phyloP scores from a whole-genome alignment of 108 stramenopile genomes.

The Nitzschia sp. region DNA sequence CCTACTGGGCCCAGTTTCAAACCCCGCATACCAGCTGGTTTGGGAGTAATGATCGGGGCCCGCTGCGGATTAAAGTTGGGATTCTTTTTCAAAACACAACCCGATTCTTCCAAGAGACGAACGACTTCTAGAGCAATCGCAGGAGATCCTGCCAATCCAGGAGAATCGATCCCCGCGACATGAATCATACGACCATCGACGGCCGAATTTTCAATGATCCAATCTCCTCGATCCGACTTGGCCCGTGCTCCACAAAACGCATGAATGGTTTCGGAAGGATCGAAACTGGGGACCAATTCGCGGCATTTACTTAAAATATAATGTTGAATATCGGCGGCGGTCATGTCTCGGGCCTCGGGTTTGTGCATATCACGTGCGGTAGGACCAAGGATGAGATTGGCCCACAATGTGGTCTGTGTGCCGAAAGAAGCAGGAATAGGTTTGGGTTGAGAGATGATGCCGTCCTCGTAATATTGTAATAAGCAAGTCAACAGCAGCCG shows the following conservation, averaged over 20 bases:
- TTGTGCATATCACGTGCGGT: constrained; percentile 73
- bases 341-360: constrained; percentile 51
- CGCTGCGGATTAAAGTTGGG: constrained; percentile 69
- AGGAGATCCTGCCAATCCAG: constrained; percentile 77
- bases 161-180: constrained; percentile 78
- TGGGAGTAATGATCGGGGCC: constrained; percentile 79
- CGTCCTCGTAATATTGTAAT: no score
- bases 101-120: constrained; percentile 54
- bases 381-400: constrained; percentile 77
- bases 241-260: constrained; percentile 80
- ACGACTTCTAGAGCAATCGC: constrained; percentile 81
- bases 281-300: constrained; percentile 65
- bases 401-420: constrained; percentile 84
- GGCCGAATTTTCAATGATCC: constrained; percentile 74
- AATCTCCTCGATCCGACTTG: constrained; percentile 69
- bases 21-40: constrained; percentile 57
- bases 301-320: constrained; percentile 82
- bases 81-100: constrained; percentile 46
- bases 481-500: no score
- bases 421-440: no score
- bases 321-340: constrained; percentile 48
- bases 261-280: constrained; percentile 64
- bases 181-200: constrained; percentile 70
- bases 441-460: no score
- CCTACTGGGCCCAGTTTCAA: constrained; percentile 70